These are phyloP conservation scores for Fusarium fujikuroi DNA, from an alignment of 2,329 filamentous ascomycete species.

Conservation along the genomic window DNA sequence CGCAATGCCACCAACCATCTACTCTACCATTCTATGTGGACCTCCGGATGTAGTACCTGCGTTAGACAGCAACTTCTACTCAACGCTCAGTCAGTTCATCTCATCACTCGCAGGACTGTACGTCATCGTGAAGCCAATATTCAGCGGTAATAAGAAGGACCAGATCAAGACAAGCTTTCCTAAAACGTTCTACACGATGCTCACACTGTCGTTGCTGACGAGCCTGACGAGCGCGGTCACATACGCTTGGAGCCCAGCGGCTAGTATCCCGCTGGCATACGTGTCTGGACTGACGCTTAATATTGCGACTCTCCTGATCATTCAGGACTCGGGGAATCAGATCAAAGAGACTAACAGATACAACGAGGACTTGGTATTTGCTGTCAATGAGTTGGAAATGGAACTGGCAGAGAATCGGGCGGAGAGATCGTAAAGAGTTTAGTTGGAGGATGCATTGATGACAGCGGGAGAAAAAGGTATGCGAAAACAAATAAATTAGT, in stretches of 20 bases:
- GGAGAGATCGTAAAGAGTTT: background rate
- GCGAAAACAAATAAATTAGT: background rate
- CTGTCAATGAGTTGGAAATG: background rate
- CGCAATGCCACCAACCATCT: background rate
- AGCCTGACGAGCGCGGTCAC: background rate
- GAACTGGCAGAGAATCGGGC: background rate
- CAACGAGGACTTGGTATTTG: background rate
- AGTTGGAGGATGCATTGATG: background rate
- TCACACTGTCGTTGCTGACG: background rate
- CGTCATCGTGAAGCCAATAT: background rate
- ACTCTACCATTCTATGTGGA: background rate
- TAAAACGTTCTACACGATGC: background rate
- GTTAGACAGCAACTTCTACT: background rate
- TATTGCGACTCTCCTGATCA: background rate
- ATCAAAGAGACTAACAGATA: background rate
- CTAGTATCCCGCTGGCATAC: background rate
- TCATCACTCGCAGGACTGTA: background rate
- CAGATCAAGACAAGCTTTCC: background rate
- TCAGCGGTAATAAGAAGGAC: background rate
- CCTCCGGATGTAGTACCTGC: background rate
- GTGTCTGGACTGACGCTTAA: background rate
- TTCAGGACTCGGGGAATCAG: background rate
- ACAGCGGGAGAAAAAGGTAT: background rate
- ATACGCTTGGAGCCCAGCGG: background rate
- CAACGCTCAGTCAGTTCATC: background rate